Percentiles rank a stretch among this genome's conserved stretches.
These are phyloP conservation scores for Patellaria atrata DNA, from an alignment of 495 filamentous ascomycete species.

Conservation along the genomic window DNA sequence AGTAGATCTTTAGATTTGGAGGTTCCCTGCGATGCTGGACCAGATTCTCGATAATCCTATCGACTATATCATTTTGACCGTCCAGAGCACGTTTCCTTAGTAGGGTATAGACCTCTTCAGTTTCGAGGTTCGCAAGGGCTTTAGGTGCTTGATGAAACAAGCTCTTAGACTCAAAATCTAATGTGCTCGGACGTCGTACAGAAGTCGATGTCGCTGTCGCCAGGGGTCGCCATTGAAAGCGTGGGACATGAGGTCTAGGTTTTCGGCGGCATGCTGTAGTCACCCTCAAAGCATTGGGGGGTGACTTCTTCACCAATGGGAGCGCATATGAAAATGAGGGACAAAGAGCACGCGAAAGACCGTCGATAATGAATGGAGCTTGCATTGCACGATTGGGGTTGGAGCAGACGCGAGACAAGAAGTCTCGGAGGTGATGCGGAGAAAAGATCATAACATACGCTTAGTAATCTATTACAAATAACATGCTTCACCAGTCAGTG, in stretches of 20 bases:
- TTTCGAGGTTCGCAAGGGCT: constrained; percentile 10
- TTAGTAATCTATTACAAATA: no score
- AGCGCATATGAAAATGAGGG: constrained; percentile 15
- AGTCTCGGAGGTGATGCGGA: no score
- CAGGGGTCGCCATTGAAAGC: background rate
- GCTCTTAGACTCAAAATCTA: background rate
- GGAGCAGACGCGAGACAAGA: no score
- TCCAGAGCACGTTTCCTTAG: constrained; percentile 27
- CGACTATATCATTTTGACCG: constrained; percentile 21
- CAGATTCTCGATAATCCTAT: constrained; percentile 38
- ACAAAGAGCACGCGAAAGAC: constrained; percentile 28
- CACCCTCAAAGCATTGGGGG: background rate
- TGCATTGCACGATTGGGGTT: no score
- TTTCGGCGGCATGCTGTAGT: background rate
- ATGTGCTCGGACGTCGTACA: background rate
- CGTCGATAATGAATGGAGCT: constrained; percentile 23
- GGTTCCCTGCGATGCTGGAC: constrained; percentile 45
- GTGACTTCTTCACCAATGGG: background rate
- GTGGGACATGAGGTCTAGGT: background rate
- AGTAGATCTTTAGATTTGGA: constrained; percentile 55
- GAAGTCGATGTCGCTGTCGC: background rate
- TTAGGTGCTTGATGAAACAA: background rate
- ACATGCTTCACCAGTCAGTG: no score
- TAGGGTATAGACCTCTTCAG: constrained; percentile 31
- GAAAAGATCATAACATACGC: no score